Conservation (phyloP, 73 alveolate genomes). For the Uronychia setigera region DNA sequence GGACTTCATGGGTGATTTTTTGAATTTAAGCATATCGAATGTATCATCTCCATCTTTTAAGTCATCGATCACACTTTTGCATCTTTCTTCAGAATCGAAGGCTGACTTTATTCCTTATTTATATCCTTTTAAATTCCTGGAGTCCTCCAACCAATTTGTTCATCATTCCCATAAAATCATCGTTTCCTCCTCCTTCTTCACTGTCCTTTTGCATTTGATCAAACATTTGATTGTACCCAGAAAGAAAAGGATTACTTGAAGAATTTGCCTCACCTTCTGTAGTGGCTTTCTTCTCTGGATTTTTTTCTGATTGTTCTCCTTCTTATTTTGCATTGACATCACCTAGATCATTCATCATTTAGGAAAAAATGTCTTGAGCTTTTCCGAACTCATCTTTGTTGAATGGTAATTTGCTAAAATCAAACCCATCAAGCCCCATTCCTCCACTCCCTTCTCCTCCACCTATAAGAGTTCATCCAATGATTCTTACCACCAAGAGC, state of each 20-base stretch:
- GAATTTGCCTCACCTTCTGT: neutral
- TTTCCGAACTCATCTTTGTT: slow-evolving; percentile 19
- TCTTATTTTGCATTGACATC: neutral
- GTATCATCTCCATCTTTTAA: no score
- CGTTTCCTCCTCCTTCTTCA: slow-evolving; percentile 20
- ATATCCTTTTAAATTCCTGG: slow-evolving; percentile 25
- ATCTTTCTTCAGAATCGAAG: slow-evolving; percentile 26
- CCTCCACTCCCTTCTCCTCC: slow-evolving; percentile 17
- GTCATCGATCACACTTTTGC: neutral
- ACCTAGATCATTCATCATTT: slow-evolving; percentile 9
- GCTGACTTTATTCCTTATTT: no score
- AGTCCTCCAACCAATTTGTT: neutral
- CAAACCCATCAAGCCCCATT: slow-evolving; percentile 9
- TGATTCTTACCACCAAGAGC: neutral
- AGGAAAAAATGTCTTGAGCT: slow-evolving; percentile 21
- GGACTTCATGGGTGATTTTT: no score
- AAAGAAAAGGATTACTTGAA: slow-evolving; percentile 27
- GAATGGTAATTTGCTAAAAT: slow-evolving; percentile 18
- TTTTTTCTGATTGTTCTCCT: slow-evolving; percentile 9
- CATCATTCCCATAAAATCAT: neutral
- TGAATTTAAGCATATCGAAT: no score
- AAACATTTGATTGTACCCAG: slow-evolving; percentile 38
- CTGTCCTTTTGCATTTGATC: slow-evolving; percentile 12
- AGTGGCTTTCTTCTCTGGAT: neutral
- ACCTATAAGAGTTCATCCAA: slow-evolving; percentile 1